Evolutionary conservation across 176 grass and related monocot genomes (phyloP).

Genomic region (Oryza brachyantha): DNA sequence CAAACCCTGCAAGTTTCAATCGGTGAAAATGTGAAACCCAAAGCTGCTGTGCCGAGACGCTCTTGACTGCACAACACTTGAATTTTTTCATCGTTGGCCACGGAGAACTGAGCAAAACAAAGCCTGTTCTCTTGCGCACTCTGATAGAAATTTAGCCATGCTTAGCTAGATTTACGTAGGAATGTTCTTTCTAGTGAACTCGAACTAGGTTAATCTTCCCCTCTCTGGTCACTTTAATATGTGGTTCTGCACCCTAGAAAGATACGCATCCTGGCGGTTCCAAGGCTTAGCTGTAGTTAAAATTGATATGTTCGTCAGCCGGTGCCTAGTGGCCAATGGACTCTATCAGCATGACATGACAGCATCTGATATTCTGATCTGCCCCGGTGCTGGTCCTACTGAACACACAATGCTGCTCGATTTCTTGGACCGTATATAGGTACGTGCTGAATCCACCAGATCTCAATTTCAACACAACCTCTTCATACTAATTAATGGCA

Average conservation of each 20-base stretch:
- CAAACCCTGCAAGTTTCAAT: background rate
- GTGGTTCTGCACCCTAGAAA: background rate
- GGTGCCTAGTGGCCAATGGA: background rate
- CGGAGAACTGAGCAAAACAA: background rate
- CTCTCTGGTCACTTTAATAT: background rate
- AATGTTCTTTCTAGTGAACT: background rate
- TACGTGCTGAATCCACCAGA: background rate
- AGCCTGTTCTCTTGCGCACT: background rate
- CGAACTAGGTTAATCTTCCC: background rate
- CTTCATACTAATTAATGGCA: background rate
- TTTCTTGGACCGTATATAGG: slow-evolving; percentile 15
- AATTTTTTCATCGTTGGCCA: background rate
- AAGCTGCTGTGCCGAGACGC: slow-evolving; percentile 9
- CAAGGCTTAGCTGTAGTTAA: background rate
- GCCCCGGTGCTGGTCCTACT: slow-evolving; percentile 15
- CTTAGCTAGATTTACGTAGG: background rate
- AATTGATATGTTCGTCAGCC: background rate
- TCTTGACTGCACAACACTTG: background rate
- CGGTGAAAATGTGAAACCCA: background rate
- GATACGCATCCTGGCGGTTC: background rate
- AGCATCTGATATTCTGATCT: background rate
- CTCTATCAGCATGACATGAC: too few species aligned
- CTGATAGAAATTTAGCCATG: background rate
- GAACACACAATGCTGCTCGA: background rate
- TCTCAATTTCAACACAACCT: background rate